Evolutionary conservation across 2,329 filamentous ascomycete genomes (phyloP).

Genomic region (Mycogone perniciosa): DNA sequence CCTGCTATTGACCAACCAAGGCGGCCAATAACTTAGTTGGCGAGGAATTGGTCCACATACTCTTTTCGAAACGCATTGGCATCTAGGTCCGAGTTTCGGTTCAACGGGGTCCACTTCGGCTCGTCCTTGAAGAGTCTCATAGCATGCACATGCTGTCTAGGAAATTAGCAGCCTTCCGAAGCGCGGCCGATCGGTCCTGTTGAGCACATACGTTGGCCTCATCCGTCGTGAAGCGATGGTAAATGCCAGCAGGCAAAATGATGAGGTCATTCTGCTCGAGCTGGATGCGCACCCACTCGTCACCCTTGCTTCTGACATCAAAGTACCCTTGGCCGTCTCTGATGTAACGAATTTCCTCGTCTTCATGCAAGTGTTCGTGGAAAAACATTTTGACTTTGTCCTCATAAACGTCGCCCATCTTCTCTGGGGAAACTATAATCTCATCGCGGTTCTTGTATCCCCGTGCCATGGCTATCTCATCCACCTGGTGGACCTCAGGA

Average conservation of each 20-base stretch:
- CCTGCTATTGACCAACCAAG: too few species aligned
- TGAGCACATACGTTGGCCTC: slow-evolving; percentile 66
- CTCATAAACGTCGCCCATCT: slow-evolving; percentile 84
- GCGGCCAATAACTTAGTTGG: slow-evolving; percentile 18
- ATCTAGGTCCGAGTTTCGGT: slow-evolving; percentile 72
- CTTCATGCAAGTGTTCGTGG: slow-evolving; percentile 91
- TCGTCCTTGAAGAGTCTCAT: slow-evolving; percentile 98
- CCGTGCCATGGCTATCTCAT: slow-evolving; percentile 66
- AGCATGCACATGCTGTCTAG: slow-evolving; percentile 76
- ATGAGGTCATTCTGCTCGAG: slow-evolving; percentile 86
- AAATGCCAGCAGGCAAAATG: slow-evolving; percentile 90
- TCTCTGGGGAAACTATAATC: slow-evolving; percentile 78
- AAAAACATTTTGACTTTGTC: slow-evolving; percentile 93
- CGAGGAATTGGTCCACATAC: slow-evolving; percentile 57
- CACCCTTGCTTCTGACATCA: slow-evolving; percentile 75
- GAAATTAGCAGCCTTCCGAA: background rate
- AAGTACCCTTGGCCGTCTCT: slow-evolving; percentile 85
- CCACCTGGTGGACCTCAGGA: slow-evolving; percentile 58
- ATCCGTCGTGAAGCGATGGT: slow-evolving; percentile 95
- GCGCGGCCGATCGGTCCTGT: background rate
- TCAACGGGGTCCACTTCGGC: slow-evolving; percentile 95
- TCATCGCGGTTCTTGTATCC: slow-evolving; percentile 93
- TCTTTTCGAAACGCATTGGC: slow-evolving; percentile 69
- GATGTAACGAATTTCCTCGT: slow-evolving; percentile 97
- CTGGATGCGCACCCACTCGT: slow-evolving; percentile 83